Conservation (phyloP, 2,329 filamentous ascomycete species). For the Xylaria sp. region DNA sequence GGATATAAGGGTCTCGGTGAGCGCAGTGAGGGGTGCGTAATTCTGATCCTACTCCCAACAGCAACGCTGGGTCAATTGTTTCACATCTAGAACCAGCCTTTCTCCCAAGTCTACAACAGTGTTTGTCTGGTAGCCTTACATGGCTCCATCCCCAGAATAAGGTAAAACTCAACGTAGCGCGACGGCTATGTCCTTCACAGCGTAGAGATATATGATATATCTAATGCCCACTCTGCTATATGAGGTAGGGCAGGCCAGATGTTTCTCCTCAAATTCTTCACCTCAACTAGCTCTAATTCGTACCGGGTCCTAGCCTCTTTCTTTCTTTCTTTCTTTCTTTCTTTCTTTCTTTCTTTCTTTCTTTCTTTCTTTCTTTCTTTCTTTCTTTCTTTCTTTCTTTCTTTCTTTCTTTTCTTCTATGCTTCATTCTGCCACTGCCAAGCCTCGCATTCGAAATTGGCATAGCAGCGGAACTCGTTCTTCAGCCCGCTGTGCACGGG, state of each 20-base stretch:
- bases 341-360: background rate
- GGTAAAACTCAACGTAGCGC: background rate
- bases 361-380: background rate
- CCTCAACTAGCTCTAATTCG: background rate
- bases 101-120: background rate
- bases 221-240: background rate
- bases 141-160: background rate
- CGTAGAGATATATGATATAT: background rate
- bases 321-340: background rate
- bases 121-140: background rate
- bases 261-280: background rate
- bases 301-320: background rate
- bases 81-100: background rate
- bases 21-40: background rate
- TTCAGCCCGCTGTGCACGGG: constrained; percentile 78
- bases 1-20: background rate
- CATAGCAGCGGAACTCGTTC: constrained; percentile 84
- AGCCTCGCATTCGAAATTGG: constrained; percentile 75
- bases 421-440: constrained; percentile 55
- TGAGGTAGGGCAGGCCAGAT: background rate
- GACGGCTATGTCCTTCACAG: background rate
- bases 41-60: background rate
- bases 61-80: background rate
- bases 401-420: background rate
- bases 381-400: background rate